Percentiles rank a stretch among this genome's conserved stretches.
Evolutionary conservation across 2,329 filamentous ascomycete genomes (phyloP).

Genomic region (Stylonectria norvegica): DNA sequence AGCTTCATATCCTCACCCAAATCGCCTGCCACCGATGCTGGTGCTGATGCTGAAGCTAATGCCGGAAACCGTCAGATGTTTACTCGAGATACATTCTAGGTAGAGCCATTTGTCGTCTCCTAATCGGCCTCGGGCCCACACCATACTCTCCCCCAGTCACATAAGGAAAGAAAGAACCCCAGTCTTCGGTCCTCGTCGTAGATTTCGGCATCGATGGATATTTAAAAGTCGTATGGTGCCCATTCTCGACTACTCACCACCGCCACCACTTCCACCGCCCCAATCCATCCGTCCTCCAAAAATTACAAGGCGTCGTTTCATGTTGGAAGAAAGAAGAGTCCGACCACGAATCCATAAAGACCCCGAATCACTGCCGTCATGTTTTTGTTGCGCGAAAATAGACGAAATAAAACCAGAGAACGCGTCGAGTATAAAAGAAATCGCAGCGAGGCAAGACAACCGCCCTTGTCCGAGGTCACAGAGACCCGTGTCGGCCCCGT

Average conservation of each 20-base stretch:
- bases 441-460: constrained; percentile 4
- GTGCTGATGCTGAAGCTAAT: too few relatives aligned
- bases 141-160: constrained; percentile 13
- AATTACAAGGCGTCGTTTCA: constrained; percentile 22
- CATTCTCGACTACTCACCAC: neutral
- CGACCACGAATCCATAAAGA: constrained; percentile 19
- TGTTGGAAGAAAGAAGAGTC: constrained; percentile 18
- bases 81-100: constrained; percentile 32
- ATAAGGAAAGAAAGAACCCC: constrained; percentile 16
- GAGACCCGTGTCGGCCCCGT: neutral
- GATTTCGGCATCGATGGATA: constrained; percentile 13
- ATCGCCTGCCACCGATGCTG: constrained; percentile 25
- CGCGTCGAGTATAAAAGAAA: constrained; percentile 21
- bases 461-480: constrained; percentile 6
- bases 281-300: constrained; percentile 17
- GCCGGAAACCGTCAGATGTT: constrained; percentile 28
- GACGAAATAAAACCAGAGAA: constrained; percentile 16
- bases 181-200: constrained; percentile 13
- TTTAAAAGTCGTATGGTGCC: constrained; percentile 9
- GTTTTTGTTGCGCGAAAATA: constrained; percentile 22
- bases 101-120: constrained; percentile 22
- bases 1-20: constrained; percentile 25
- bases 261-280: constrained; percentile 2
- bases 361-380: constrained; percentile 1
- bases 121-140: constrained; percentile 13